phyloP scores from a whole-genome alignment of 129 eudicot genomes.

The Tagetes patula region DNA sequence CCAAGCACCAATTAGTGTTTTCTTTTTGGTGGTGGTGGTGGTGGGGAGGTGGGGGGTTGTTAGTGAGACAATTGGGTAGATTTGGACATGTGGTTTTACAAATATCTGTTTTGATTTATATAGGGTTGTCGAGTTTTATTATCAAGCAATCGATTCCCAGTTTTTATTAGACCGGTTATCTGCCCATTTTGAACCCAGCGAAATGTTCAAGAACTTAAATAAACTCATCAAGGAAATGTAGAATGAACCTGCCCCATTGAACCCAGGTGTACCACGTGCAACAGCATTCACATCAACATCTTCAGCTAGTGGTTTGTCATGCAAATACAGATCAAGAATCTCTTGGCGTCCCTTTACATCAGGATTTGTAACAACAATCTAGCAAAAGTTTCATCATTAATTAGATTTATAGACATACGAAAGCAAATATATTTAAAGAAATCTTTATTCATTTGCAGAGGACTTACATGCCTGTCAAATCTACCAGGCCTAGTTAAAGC shows the following conservation, averaged over 20 bases:
- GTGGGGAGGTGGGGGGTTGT: too few relatives aligned
- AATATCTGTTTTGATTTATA: too few relatives aligned
- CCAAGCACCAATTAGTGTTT: too few relatives aligned
- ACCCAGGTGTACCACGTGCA: constrained; percentile 94
- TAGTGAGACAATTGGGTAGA: too few relatives aligned
- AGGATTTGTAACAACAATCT: constrained; percentile 86
- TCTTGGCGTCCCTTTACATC: constrained; percentile 89
- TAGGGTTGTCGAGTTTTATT: too few relatives aligned
- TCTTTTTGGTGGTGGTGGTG: too few relatives aligned
- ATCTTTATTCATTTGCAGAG: background rate
- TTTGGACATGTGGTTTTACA: too few relatives aligned
- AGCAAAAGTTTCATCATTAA: constrained; percentile 20
- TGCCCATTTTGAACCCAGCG: background rate
- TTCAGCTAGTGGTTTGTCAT: constrained; percentile 72
- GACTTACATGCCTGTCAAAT: constrained; percentile 92
- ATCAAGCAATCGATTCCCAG: too few relatives aligned
- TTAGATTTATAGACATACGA: background rate
- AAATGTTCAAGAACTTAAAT: background rate
- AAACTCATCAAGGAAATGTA: background rate
- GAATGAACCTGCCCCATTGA: constrained; percentile 80
- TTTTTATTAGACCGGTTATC: background rate
- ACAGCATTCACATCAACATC: constrained; percentile 71
- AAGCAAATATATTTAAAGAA: background rate
- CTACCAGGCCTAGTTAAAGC: constrained; percentile 94
- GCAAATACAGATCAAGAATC: constrained; percentile 66